Conservation (phyloP, 129 eudicot genomes). For the Flaveria brownii region DNA sequence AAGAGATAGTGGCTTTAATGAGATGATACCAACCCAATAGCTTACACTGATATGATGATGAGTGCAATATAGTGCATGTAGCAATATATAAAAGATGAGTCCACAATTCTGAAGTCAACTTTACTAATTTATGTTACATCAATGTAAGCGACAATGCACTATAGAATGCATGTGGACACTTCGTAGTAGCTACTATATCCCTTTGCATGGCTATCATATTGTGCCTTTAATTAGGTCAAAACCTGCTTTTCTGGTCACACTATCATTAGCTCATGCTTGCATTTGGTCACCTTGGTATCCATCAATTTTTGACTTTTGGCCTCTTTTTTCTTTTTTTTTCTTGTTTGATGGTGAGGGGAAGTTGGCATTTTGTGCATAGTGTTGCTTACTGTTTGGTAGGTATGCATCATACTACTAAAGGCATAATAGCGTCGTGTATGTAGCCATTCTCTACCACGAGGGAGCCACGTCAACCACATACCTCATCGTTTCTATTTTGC, state of each 20-base stretch:
- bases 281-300: slow-evolving; percentile 9
- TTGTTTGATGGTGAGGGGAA: slow-evolving; percentile 21
- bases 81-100: slow-evolving; percentile 31
- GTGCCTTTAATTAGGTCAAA: slow-evolving; percentile 32
- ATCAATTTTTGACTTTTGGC: slow-evolving; percentile 7
- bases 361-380: slow-evolving; percentile 26
- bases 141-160: slow-evolving; percentile 35
- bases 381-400: slow-evolving; percentile 35
- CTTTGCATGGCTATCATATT: slow-evolving; percentile 59
- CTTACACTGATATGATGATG: background rate
- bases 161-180: slow-evolving; percentile 34
- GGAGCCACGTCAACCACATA: no score
- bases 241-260: slow-evolving; percentile 15
- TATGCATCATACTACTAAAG: background rate
- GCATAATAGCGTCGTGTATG: no score
- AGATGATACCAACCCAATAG: slow-evolving; percentile 53
- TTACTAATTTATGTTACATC: slow-evolving; percentile 53
- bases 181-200: slow-evolving; percentile 11
- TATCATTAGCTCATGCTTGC: slow-evolving; percentile 21
- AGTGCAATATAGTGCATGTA: background rate
- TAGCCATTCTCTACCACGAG: no score
- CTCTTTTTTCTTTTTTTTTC: background rate
- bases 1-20: slow-evolving; percentile 34
- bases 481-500: no score
- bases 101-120: slow-evolving; percentile 73